A percentile compares a stretch with the other conserved stretches of the same genome.
Evolutionary conservation across 1,284 basidiomycete species (phyloP).

Genomic region (Ganoderma lingzhi): DNA sequence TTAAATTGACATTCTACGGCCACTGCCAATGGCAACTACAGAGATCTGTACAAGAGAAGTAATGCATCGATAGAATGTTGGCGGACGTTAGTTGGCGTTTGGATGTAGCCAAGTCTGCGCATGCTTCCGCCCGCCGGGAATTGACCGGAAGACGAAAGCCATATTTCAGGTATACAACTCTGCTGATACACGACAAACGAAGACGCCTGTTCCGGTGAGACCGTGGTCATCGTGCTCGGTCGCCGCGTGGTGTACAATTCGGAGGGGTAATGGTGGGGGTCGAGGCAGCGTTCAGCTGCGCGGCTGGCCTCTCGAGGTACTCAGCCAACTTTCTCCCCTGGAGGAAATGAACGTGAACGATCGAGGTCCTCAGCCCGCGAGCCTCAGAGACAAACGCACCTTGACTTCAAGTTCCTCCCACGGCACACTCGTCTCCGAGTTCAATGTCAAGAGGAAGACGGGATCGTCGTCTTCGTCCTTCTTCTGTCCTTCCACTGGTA

Average conservation of each 20-base stretch:
- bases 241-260: constrained; percentile 33
- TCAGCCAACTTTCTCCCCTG: constrained; percentile 63
- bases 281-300: constrained; percentile 47
- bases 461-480: constrained; percentile 44
- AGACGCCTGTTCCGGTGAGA: neutral
- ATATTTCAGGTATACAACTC: neutral
- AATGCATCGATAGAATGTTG: neutral
- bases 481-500: constrained; percentile 46
- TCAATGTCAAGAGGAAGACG: constrained; percentile 73
- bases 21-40: neutral
- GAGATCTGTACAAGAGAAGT: neutral
- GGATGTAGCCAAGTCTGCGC: neutral
- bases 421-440: constrained; percentile 61
- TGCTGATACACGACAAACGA: neutral
- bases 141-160: neutral
- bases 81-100: too few species aligned
- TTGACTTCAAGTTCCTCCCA: constrained; percentile 72
- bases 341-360: neutral
- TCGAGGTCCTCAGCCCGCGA: constrained; percentile 7
- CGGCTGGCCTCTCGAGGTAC: constrained; percentile 51
- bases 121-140: neutral
- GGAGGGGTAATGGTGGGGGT: constrained; percentile 36
- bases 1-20: neutral
- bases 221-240: constrained; percentile 34
- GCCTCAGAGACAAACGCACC: constrained; percentile 47